Conservation (phyloP, 495 filamentous ascomycete species). For the Rusavskia elegans region DNA sequence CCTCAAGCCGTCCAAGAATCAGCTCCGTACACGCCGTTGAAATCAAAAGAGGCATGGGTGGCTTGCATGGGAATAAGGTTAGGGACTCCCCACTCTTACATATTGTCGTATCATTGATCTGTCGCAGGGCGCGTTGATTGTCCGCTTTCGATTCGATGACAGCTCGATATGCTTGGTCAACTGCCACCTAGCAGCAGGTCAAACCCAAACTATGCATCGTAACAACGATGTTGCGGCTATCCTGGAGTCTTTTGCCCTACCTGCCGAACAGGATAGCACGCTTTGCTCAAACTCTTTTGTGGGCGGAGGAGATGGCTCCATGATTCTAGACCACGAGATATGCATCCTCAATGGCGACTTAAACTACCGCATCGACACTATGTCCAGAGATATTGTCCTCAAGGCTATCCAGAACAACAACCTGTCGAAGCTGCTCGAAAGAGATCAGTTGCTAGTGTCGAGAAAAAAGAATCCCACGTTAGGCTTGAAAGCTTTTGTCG, state of each 20-base stretch:
- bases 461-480: conserved; percentile 78
- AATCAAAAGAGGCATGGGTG: conserved; percentile 89
- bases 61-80: conserved; percentile 86
- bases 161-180: conserved; percentile 92
- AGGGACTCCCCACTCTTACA: neutral
- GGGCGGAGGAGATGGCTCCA: conserved; percentile 81
- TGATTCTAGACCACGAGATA: conserved; percentile 94
- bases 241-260: conserved; percentile 59
- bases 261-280: conserved; percentile 42
- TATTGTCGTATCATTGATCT: neutral
- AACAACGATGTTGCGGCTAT: conserved; percentile 91
- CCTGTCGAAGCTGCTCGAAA: conserved; percentile 76
- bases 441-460: conserved; percentile 83
- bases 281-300: conserved; percentile 60
- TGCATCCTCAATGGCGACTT: conserved; percentile 92
- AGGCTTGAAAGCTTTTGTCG: conserved; percentile 69
- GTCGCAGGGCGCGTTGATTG: conserved; percentile 61
- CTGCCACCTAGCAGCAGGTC: conserved; percentile 90
- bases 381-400: conserved; percentile 81
- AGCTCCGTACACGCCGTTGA: conserved; percentile 62
- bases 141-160: conserved; percentile 83
- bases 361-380: conserved; percentile 97
- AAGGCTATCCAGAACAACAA: conserved; percentile 65
- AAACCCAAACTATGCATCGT: conserved; percentile 72
- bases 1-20: conserved; percentile 57